Conservation (phyloP, 2,329 filamentous ascomycete genomes). For the Nothopassalora personata region DNA sequence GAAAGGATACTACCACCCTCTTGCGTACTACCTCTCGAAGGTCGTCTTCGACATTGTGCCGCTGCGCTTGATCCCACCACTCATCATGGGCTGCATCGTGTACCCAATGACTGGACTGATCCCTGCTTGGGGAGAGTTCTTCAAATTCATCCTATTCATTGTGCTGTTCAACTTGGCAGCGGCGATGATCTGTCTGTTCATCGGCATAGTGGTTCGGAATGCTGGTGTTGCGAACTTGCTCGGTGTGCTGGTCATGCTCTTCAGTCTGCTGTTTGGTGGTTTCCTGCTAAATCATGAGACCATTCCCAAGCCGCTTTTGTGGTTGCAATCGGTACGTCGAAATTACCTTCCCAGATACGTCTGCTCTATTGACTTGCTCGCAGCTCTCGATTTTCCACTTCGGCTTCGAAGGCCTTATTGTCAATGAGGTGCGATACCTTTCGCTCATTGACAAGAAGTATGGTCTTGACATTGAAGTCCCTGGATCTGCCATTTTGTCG, state of each 20-base stretch:
- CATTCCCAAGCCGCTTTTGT: constrained; percentile 76
- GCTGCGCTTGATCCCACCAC: constrained; percentile 85
- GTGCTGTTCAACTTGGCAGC: constrained; percentile 95
- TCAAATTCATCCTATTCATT: constrained; percentile 84
- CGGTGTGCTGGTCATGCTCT: constrained; percentile 93
- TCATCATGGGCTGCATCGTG: constrained; percentile 91
- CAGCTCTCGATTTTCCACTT: constrained; percentile 95
- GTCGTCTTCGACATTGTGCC: constrained; percentile 98
- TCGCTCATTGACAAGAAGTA: constrained; percentile 92
- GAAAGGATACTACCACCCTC: constrained; percentile 91
- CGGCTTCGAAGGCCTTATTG: constrained; percentile 90
- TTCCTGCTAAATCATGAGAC: constrained; percentile 91
- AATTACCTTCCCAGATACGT: not conserved
- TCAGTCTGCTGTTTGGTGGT: constrained; percentile 90
- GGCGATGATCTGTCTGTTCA: constrained; percentile 88
- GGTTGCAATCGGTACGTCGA: constrained; percentile 71
- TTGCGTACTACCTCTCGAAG: constrained; percentile 92
- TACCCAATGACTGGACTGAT: constrained; percentile 97
- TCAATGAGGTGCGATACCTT: constrained; percentile 90
- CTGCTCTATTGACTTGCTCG: constrained; percentile 24
- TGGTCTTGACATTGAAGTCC: constrained; percentile 91
- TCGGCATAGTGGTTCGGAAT: constrained; percentile 92
- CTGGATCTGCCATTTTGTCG: constrained; percentile 86
- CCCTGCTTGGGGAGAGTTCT: constrained; percentile 74
- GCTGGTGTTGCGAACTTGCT: constrained; percentile 87